Evolutionary conservation across 129 eudicot genomes (phyloP).

Genomic region (Pittosporum tobira): DNA sequence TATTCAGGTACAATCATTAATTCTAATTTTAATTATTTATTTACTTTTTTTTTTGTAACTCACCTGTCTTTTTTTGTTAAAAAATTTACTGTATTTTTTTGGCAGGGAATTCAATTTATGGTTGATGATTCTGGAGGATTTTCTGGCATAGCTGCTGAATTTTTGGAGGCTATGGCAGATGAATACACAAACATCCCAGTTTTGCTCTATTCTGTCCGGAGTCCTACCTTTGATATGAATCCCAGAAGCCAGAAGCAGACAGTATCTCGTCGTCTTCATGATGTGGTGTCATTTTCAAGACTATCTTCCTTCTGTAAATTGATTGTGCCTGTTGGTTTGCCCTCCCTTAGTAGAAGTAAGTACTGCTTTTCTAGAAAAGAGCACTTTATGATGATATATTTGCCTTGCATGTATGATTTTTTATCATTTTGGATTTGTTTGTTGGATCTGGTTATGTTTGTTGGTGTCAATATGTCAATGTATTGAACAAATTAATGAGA

Average conservation of each 20-base stretch:
- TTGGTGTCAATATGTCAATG: not conserved
- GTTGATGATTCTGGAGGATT: slow-evolving; percentile 89
- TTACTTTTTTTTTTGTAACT: not conserved
- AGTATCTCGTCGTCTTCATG: slow-evolving; percentile 51
- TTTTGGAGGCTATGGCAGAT: slow-evolving; percentile 74
- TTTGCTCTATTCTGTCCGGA: slow-evolving; percentile 55
- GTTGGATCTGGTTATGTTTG: not conserved
- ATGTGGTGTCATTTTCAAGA: slow-evolving; percentile 75
- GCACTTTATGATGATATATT: slow-evolving; percentile 1
- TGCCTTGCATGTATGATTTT: not conserved
- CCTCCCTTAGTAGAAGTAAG: slow-evolving; percentile 62
- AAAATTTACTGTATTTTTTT: not conserved
- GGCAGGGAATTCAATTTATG: slow-evolving; percentile 76
- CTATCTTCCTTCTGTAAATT: slow-evolving; percentile 63
- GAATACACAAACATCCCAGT: slow-evolving; percentile 77
- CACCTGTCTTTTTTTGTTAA: not conserved
- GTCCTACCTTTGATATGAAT: slow-evolving; percentile 34
- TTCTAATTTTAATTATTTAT: not conserved
- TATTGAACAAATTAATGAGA: not conserved
- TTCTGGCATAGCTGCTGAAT: slow-evolving; percentile 70
- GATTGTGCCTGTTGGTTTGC: slow-evolving; percentile 76
- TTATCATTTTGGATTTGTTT: not conserved
- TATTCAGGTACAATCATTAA: slow-evolving; percentile 46
- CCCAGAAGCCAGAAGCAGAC: slow-evolving; percentile 29
- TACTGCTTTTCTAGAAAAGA: not conserved